Conservation (phyloP, 2,329 filamentous ascomycete species). For the Onygena corvina region DNA sequence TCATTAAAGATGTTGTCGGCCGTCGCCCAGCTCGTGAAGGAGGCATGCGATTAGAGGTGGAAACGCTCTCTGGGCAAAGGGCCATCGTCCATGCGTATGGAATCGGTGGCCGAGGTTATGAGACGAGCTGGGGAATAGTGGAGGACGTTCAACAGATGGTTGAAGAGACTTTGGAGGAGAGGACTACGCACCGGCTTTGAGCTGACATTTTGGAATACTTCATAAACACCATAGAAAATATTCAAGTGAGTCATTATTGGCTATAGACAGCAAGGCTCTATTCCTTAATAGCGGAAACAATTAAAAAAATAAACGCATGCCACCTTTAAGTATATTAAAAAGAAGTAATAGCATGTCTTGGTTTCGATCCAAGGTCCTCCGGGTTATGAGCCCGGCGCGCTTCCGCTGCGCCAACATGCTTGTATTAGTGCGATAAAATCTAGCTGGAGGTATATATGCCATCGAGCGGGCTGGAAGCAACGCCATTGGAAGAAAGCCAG, state of each 20-base stretch:
- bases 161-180: slow-evolving; percentile 13
- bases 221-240: no score
- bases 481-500: background rate
- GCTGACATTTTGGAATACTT: background rate
- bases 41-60: slow-evolving; percentile 43
- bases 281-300: background rate
- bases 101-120: slow-evolving; percentile 49
- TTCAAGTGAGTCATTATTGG: no score
- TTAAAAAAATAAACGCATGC: background rate
- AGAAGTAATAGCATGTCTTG: slow-evolving; percentile 15
- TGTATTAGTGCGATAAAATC: background rate
- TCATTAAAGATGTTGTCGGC: slow-evolving; percentile 38
- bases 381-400: slow-evolving; percentile 32
- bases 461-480: background rate
- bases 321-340: slow-evolving; percentile 4
- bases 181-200: background rate
- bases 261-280: no score
- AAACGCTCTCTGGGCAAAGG: slow-evolving; percentile 26
- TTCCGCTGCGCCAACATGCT: slow-evolving; percentile 27
- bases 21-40: slow-evolving; percentile 35
- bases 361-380: slow-evolving; percentile 24
- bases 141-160: slow-evolving; percentile 38
- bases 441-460: background rate
- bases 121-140: slow-evolving; percentile 50
- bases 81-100: slow-evolving; percentile 46